Evolutionary conservation across 345 rosid genomes (phyloP).

Genomic region (Acer negundo): DNA sequence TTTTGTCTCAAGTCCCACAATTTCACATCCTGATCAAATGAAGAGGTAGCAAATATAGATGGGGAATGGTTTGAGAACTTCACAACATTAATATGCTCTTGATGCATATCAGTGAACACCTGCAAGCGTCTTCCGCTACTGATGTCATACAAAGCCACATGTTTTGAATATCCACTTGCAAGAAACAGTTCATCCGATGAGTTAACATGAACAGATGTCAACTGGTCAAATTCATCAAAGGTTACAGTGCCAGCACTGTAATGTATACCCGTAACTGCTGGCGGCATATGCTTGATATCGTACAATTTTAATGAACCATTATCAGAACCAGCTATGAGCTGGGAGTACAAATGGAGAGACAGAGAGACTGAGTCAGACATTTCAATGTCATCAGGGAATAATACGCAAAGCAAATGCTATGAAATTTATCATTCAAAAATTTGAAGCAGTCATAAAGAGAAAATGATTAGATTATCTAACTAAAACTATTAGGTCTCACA

Average conservation of each 20-base stretch:
- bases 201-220: conserved; percentile 92
- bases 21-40: conserved; percentile 89
- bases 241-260: conserved; percentile 47
- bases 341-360: conserved; percentile 23
- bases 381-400: conserved; percentile 1
- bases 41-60: conserved; percentile 85
- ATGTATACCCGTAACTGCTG: conserved; percentile 35
- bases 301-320: conserved; percentile 83
- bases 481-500: background rate
- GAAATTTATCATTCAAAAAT: background rate
- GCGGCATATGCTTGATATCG: conserved; percentile 56
- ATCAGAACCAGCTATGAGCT: conserved; percentile 97
- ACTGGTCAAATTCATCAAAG: conserved; percentile 85
- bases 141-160: conserved; percentile 86
- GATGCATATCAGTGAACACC: conserved; percentile 85
- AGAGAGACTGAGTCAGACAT: conserved; percentile 5
- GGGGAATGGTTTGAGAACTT: conserved; percentile 93
- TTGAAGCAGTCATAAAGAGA: background rate
- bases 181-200: conserved; percentile 86
- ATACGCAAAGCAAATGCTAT: background rate
- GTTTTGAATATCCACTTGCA: conserved; percentile 89
- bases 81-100: conserved; percentile 88
- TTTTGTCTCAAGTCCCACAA: conserved; percentile 93
- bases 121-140: conserved; percentile 68
- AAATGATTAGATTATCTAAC: background rate